Evolutionary conservation across 202 grass and related monocot genomes (phyloP).

Genomic region (Cymbopogon flexuosus): DNA sequence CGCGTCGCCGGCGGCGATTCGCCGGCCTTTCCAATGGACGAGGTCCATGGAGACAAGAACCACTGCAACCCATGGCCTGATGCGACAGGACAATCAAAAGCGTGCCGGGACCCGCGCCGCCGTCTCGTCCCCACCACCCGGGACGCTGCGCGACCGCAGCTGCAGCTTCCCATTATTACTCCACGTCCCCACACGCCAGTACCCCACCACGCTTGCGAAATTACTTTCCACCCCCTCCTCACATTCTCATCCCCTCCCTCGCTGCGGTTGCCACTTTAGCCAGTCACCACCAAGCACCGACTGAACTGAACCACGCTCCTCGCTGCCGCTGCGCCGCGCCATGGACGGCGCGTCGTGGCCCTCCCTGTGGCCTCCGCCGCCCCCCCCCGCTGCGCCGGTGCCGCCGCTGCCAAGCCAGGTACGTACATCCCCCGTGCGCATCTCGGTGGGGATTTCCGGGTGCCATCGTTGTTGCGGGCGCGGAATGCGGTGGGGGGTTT

Average conservation of each 20-base stretch:
- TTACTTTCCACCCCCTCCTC: neutral
- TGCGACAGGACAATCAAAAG: conserved; percentile 13
- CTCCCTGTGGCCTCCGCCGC: conserved; percentile 34
- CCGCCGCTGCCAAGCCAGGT: conserved; percentile 31
- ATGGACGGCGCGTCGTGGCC: conserved; percentile 60
- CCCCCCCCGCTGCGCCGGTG: neutral
- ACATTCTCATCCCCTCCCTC: neutral
- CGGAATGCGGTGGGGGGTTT: neutral
- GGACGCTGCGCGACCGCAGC: neutral
- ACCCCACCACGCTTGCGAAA: neutral
- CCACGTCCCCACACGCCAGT: neutral
- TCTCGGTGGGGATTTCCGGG: conserved; percentile 3
- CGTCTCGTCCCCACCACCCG: neutral
- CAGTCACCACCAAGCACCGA: neutral
- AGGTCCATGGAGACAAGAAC: neutral
- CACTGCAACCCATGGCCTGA: neutral
- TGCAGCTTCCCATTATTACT: neutral
- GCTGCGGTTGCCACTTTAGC: neutral
- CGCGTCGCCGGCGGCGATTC: neutral
- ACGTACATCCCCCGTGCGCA: neutral
- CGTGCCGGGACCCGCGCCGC: neutral
- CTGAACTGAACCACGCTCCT: neutral
- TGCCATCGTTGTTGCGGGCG: neutral
- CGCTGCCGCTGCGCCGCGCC: neutral
- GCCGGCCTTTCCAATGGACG: neutral